phyloP scores from a whole-genome alignment of 169 alveolate species.

The Plasmodium gaboni region DNA sequence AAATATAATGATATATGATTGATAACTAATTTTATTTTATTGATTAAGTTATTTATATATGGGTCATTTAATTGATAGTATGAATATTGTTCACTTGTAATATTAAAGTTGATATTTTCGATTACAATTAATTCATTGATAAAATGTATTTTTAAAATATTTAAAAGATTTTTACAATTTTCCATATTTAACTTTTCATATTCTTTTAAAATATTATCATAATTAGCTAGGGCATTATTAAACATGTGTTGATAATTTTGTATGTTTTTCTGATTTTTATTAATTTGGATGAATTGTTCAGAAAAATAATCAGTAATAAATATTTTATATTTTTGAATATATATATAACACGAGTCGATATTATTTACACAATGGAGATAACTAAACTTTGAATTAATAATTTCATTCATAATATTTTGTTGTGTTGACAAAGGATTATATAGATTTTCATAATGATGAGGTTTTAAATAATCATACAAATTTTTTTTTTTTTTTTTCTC shows the following conservation, averaged over 20 bases:
- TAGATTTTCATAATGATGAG: conserved; percentile 19
- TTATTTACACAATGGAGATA: conserved; percentile 72
- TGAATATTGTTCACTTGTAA: conserved; percentile 57
- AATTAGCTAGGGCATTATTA: conserved; percentile 51
- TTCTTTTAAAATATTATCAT: conserved; percentile 51
- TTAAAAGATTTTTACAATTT: conserved; percentile 50
- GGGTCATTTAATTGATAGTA: conserved; percentile 74
- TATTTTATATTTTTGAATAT: conserved; percentile 49
- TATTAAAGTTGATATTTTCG: conserved; percentile 58
- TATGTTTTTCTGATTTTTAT: conserved; percentile 22
- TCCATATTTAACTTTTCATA: conserved; percentile 52
- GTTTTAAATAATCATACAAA: conserved; percentile 27
- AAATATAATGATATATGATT: conserved; percentile 43
- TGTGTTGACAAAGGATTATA: conserved; percentile 28
- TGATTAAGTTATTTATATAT: conserved; percentile 40
- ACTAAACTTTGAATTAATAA: conserved; percentile 53
- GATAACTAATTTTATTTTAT: conserved; percentile 20
- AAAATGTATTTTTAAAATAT: conserved; percentile 65
- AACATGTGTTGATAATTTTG: conserved; percentile 68
- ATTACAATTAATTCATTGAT: conserved; percentile 44
- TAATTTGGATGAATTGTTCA: conserved; percentile 30
- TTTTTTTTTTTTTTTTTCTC: background rate
- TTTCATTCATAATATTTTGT: conserved; percentile 31
- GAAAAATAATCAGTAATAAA: conserved; percentile 39
- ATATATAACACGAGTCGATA: conserved; percentile 60